Conservation (phyloP, 1,284 basidiomycete genomes). For the Coniferiporia weirii region DNA sequence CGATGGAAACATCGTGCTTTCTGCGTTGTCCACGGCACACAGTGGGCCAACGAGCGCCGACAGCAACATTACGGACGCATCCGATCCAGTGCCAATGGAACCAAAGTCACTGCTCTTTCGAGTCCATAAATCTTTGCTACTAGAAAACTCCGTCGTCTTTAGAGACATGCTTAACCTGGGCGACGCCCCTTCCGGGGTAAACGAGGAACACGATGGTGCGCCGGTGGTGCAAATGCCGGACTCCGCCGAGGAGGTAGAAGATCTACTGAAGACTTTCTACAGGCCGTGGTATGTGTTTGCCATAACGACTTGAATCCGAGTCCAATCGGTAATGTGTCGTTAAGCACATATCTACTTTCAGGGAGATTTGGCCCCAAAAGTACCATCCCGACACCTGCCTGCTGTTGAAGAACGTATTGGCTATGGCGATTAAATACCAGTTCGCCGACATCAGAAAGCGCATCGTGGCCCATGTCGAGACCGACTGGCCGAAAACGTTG, state of each 20-base stretch:
- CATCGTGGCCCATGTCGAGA: slow-evolving; percentile 8
- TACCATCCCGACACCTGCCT: neutral
- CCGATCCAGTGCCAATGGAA: neutral
- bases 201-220: neutral
- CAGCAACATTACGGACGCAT: neutral
- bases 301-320: neutral
- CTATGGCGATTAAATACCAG: slow-evolving; percentile 14
- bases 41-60: neutral
- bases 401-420: neutral
- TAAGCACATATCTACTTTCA: neutral
- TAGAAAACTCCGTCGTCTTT: neutral
- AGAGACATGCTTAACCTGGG: neutral
- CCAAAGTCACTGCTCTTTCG: neutral
- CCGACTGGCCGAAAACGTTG: slow-evolving; percentile 14
- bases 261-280: neutral
- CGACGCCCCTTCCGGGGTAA: neutral
- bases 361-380: neutral
- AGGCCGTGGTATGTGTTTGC: neutral
- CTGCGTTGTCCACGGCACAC: neutral
- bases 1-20: slow-evolving; percentile 6
- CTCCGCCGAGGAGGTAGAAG: neutral
- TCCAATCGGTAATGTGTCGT: neutral
- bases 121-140: neutral
- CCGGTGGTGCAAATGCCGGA: neutral
- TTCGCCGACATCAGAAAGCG: neutral